These are phyloP conservation scores for Usnea hakonensis DNA, from an alignment of 495 filamentous ascomycete genomes.

Conservation along the genomic window DNA sequence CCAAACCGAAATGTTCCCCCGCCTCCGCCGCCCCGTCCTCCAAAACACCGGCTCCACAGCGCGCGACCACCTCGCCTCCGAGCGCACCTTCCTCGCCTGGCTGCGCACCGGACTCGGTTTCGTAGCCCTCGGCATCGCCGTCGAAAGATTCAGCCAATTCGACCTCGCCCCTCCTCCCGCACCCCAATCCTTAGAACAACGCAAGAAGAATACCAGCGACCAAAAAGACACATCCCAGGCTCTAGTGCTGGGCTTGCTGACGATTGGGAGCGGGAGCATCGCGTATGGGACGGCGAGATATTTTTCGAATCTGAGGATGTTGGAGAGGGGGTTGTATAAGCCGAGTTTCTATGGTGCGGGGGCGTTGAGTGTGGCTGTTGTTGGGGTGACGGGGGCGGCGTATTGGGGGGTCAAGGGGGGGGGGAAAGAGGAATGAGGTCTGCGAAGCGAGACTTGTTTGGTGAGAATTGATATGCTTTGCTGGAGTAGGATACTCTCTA, in stretches of 20 bases:
- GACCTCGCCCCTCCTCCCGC: background rate
- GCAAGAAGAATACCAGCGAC: background rate
- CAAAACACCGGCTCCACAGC: slow-evolving; percentile 33
- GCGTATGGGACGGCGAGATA: background rate
- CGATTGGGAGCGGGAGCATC: background rate
- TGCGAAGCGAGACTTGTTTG: too few species aligned
- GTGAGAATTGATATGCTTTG: too few species aligned
- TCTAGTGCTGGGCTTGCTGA: background rate
- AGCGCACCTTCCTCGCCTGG: slow-evolving; percentile 51
- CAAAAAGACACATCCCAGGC: background rate
- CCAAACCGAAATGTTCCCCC: background rate
- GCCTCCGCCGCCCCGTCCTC: slow-evolving; percentile 25
- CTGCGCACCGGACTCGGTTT: slow-evolving; percentile 47
- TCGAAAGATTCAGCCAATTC: slow-evolving; percentile 22
- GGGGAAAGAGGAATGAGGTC: background rate
- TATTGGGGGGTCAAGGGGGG: background rate
- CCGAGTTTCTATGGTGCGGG: background rate
- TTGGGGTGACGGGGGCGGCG: background rate
- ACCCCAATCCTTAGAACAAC: background rate
- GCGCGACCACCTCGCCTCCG: slow-evolving; percentile 46
- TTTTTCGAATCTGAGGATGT: background rate
- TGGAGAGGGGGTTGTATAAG: background rate
- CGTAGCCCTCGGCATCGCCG: slow-evolving; percentile 41
- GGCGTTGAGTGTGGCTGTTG: background rate
- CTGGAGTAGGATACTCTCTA: too few species aligned